Evolutionary conservation across 768 basidiomycete species (phyloP).

Genomic region (Termitomyces sp.): DNA sequence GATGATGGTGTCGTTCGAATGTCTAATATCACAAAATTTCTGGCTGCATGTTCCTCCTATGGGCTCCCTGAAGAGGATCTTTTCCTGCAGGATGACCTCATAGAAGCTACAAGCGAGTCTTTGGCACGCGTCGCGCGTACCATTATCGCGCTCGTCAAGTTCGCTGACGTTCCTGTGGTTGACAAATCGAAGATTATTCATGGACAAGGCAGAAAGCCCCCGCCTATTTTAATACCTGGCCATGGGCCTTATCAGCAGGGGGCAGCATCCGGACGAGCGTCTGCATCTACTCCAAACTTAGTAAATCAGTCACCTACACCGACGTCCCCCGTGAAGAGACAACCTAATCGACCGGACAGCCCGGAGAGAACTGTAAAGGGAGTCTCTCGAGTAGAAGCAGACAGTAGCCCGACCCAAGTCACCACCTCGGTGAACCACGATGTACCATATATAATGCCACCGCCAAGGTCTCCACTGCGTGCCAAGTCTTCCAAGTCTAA

Average conservation of each 20-base stretch:
- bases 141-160: constrained; percentile 65
- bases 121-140: constrained; percentile 73
- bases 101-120: constrained; percentile 56
- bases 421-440: constrained; percentile 32
- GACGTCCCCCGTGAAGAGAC: constrained; percentile 38
- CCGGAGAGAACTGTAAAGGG: constrained; percentile 39
- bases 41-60: constrained; percentile 70
- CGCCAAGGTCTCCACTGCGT: constrained; percentile 51
- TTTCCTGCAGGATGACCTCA: constrained; percentile 68
- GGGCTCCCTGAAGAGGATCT: constrained; percentile 63
- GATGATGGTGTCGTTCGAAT: constrained; percentile 66
- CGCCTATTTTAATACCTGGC: constrained; percentile 16
- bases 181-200: constrained; percentile 46
- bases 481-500: constrained; percentile 34
- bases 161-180: constrained; percentile 53
- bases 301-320: constrained; percentile 37
- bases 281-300: constrained; percentile 66
- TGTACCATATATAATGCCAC: constrained; percentile 35
- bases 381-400: constrained; percentile 16
- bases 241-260: constrained; percentile 35
- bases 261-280: constrained; percentile 39
- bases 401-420: constrained; percentile 20
- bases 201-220: constrained; percentile 34
- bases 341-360: constrained; percentile 54
- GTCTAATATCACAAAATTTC: constrained; percentile 75